A percentile compares a stretch with the other conserved stretches of the same genome.
These are phyloP conservation scores for Eucalyptus rudis DNA, from an alignment of 345 rosid genomes.

Conservation along the genomic window DNA sequence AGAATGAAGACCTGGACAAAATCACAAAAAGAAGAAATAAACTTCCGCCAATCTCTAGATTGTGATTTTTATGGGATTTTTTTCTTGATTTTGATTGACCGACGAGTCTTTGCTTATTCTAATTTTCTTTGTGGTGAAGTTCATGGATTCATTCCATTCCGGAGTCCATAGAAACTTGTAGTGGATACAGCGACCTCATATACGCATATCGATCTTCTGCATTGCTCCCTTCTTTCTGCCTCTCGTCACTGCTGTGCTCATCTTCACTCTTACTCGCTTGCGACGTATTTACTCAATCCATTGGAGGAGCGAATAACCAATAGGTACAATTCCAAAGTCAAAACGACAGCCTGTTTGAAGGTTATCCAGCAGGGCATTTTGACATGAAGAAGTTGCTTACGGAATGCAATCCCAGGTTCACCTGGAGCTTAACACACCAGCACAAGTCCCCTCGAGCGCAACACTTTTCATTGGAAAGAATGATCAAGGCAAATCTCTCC, in stretches of 20 bases:
- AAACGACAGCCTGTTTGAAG: neutral
- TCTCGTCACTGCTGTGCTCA: neutral
- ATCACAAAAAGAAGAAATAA: neutral
- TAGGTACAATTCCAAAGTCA: neutral
- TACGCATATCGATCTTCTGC: neutral
- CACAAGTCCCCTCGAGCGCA: neutral
- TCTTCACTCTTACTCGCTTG: neutral
- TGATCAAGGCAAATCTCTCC: neutral
- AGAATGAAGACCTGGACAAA: neutral
- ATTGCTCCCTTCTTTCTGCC: neutral
- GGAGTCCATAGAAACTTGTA: neutral
- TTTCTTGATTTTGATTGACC: neutral
- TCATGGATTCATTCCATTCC: neutral
- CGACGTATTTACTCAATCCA: neutral
- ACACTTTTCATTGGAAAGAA: neutral
- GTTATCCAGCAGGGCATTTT: neutral
- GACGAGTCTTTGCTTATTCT: neutral
- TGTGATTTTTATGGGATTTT: neutral
- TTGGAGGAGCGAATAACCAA: neutral
- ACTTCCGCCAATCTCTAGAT: rapidly evolving
- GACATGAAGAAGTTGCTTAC: neutral
- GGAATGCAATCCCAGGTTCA: neutral
- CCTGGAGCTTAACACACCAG: neutral
- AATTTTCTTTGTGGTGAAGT: neutral
- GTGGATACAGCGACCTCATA: neutral